Evolutionary conservation across 2,329 filamentous ascomycete genomes (phyloP), one percentile per base, ranked within the genome.

Genomic region (Ustilaginoidea virens): DNA sequence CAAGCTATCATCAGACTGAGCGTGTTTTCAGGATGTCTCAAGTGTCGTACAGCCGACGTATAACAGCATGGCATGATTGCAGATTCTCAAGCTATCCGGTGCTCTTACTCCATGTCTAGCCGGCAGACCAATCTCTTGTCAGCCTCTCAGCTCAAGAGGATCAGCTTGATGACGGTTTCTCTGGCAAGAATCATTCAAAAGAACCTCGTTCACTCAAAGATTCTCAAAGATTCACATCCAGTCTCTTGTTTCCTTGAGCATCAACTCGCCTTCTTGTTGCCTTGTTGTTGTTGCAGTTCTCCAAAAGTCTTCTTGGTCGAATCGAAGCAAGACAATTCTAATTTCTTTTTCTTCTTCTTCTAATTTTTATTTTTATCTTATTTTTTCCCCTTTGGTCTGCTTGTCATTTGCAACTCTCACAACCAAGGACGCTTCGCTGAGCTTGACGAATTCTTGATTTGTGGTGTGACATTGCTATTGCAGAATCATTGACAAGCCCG

Each of bases 31-130:
- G 25, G 28, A 27, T 24, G 21, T 29, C 17, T 26, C 20, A 27
- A 23, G 16, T 12, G 34, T 33, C 28, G 31, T 31, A 36, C 34
- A 28, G 27, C 31, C 31, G 29, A 31, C 28, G 34, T 36, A 31
- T 27, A 33, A 33, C 34, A 33, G 25, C 28, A 36, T 24, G 33
- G 19, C 23, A 33, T 33, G 18, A 23, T 22, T 11, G 27, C 26
- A 27, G 19, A 27, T 29, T 13, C 11, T 12, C 23, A 19, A 27
- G 29, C 32, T 31, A 23, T 26, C n/a, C 19, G 17, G n/a, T n/a
- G 23, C 18, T 17, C 13, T 20, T 24, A 17, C 11, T 12, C 13
- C 25, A n/a, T 22, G 17, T 17, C 21, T 23, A n/a, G n/a, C n/a
- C n/a, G n/a, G n/a, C n/a, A n/a, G n/a, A n/a, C n/a, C n/a, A n/a